Percentiles rank a stretch among this genome's conserved stretches.
Evolutionary conservation across 2,329 filamentous ascomycete species (phyloP).

Genomic region (Emergomyces pasteurianus): DNA sequence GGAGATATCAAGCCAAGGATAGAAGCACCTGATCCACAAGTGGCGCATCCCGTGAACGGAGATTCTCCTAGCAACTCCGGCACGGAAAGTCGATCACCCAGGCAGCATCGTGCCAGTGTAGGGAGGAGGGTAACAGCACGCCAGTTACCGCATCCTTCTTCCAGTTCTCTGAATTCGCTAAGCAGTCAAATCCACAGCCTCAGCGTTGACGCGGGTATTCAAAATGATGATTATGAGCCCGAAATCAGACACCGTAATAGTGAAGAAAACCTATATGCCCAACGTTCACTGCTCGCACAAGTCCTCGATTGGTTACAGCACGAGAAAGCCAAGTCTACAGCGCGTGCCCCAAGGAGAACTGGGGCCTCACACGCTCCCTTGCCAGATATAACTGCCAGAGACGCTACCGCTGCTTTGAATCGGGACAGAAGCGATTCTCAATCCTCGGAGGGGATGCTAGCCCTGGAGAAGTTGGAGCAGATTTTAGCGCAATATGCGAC

Average conservation of each 20-base stretch:
- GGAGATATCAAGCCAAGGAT: background rate
- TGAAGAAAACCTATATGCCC: constrained; percentile 11
- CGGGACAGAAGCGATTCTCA: constrained; percentile 42
- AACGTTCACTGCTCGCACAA: constrained; percentile 49
- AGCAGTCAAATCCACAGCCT: constrained; percentile 13
- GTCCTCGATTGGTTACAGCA: constrained; percentile 73
- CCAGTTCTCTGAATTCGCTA: constrained; percentile 13
- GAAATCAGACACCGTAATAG: background rate
- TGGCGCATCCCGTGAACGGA: background rate
- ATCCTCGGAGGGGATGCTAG: constrained; percentile 56
- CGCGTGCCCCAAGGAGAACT: constrained; percentile 32
- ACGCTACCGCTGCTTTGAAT: constrained; percentile 12
- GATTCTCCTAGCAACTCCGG: background rate
- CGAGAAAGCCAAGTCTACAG: constrained; percentile 57
- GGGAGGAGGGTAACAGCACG: constrained; percentile 16
- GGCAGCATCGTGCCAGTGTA: constrained; percentile 11
- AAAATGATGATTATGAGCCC: constrained; percentile 2
- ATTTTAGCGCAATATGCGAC: constrained; percentile 44
- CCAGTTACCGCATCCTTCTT: constrained; percentile 9
- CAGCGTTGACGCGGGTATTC: constrained; percentile 8
- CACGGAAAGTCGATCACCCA: constrained; percentile 4
- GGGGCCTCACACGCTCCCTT: constrained; percentile 29
- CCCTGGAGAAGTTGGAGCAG: constrained; percentile 66
- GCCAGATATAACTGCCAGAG: constrained; percentile 15
- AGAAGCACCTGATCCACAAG: background rate